Base-by-base conservation (phyloP, 2,329 filamentous ascomycete genomes). In the Penicillium sp. region DNA sequence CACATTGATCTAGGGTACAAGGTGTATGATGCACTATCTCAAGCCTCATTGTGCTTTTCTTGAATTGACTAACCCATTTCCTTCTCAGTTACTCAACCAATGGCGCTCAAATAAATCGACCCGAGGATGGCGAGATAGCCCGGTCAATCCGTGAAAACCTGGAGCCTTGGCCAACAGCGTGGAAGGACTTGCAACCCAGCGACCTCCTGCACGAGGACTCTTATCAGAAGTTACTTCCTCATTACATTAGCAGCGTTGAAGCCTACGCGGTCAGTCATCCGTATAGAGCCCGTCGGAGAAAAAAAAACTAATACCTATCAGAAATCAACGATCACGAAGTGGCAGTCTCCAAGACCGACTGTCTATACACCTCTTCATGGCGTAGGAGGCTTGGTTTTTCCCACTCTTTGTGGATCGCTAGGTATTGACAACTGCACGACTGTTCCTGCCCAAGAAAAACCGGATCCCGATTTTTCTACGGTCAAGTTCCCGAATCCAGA, bases 401-500 rank as follows among this genome's bases (percentile, higher is more conserved):
- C 67, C 8, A 53, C 51, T 6, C 49, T 75, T n/a, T 70, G 71
- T 45, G 59, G 62, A 18, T 63, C 65, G 21, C 53, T 73, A 31
- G 67, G 65, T 3, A 67, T 74, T 23, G 57, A 62, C 10, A 58
- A 69, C 33, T 72, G 74, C 48, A 65, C 60, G 6, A 58, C 67
- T 44, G 74, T 75, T 43, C 50, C 61, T 54, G 68, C 73, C 41
- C 82, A 85, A 66, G 76, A 78, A 31, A 62, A 79, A n/a, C 83
- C 84, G 6, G 77, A 87, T 61, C 82, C 84, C 0, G 77, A 85
- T 51, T 87, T 87, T 50, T 81, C 83, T 0, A 86, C 84, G 0
- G 82, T 86, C 13, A 77, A 78, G 24, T 86, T 86, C 56, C 84
- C 84, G 0, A 87, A 87, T 59, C 84, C 84, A 0, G 84, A 87